These are phyloP conservation scores for Septoria petroselini DNA, from an alignment of 2,329 filamentous ascomycete genomes.

Conservation along the genomic window DNA sequence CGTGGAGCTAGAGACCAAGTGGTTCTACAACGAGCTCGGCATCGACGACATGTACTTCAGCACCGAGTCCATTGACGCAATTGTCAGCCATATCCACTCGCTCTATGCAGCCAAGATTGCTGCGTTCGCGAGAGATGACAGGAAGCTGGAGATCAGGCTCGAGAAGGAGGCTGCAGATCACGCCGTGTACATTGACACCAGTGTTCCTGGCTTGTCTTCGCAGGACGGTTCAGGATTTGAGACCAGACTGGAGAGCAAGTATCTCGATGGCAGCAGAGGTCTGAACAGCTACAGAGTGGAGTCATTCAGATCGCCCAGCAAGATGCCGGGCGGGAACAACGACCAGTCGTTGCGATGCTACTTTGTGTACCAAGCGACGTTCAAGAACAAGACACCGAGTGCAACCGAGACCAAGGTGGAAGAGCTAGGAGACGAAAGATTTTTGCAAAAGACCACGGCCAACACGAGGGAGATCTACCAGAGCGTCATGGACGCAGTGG, in stretches of 20 bases:
- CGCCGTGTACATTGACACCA: constrained; percentile 98
- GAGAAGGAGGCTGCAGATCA: constrained; percentile 95
- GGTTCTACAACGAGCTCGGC: constrained; percentile 97
- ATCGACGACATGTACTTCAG: constrained; percentile 99
- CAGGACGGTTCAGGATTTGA: constrained; percentile 85
- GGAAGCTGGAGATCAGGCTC: constrained; percentile 86
- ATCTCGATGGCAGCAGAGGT: constrained; percentile 73
- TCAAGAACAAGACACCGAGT: constrained; percentile 69
- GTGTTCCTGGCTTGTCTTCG: constrained; percentile 76
- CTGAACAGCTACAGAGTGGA: constrained; percentile 85
- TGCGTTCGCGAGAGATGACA: constrained; percentile 87
- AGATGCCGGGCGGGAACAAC: constrained; percentile 64
- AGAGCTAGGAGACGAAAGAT: constrained; percentile 86
- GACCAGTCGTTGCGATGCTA: constrained; percentile 91
- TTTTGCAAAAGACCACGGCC: constrained; percentile 89
- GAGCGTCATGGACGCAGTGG: constrained; percentile 82
- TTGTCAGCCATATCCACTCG: constrained; percentile 91
- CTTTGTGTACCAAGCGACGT: constrained; percentile 96
- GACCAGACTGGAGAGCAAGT: constrained; percentile 89
- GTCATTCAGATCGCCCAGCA: constrained; percentile 89
- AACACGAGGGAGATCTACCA: constrained; percentile 97
- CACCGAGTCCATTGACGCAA: constrained; percentile 79
- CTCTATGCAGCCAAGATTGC: constrained; percentile 96
- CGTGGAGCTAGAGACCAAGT: constrained; percentile 79
- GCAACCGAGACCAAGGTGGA: constrained; percentile 84